phyloP scores from a whole-genome alignment of 352 stramenopile species.

The Phytophthora ohioensis region DNA sequence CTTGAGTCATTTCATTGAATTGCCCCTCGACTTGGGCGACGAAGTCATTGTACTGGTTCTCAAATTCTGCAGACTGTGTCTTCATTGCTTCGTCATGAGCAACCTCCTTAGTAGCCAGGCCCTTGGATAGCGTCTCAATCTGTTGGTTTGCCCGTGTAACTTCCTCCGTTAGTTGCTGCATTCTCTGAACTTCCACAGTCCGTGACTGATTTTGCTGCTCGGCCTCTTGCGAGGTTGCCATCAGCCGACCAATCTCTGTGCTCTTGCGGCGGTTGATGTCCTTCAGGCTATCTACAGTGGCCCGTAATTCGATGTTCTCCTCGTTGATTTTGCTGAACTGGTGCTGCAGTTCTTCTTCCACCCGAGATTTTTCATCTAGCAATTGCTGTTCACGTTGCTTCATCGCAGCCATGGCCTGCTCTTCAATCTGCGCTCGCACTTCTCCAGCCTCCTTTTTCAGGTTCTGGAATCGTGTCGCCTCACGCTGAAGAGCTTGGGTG shows the following conservation, averaged over 20 bases:
- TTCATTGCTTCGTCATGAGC: slow-evolving; percentile 56
- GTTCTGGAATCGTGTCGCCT: slow-evolving; percentile 47
- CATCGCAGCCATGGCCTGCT: slow-evolving; percentile 51
- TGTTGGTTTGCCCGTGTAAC: slow-evolving; percentile 45
- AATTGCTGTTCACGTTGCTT: slow-evolving; percentile 62
- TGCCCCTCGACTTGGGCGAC: slow-evolving; percentile 61
- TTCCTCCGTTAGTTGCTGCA: slow-evolving; percentile 57
- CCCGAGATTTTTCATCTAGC: slow-evolving; percentile 52
- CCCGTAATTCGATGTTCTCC: slow-evolving; percentile 52
- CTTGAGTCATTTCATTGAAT: slow-evolving; percentile 53
- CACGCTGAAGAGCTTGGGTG: slow-evolving; percentile 47
- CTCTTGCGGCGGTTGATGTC: slow-evolving; percentile 62
- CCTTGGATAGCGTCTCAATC: slow-evolving; percentile 52
- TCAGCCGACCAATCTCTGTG: slow-evolving; percentile 60
- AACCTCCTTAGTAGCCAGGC: slow-evolving; percentile 58
- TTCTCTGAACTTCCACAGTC: slow-evolving; percentile 36
- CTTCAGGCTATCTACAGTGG: slow-evolving; percentile 57
- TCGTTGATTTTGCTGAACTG: slow-evolving; percentile 49
- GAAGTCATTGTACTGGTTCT: slow-evolving; percentile 68
- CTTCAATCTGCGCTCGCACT: slow-evolving; percentile 54
- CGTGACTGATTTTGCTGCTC: slow-evolving; percentile 37
- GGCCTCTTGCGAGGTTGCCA: slow-evolving; percentile 52
- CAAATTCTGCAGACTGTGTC: slow-evolving; percentile 57
- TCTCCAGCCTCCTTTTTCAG: slow-evolving; percentile 49
- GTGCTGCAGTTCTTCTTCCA: slow-evolving; percentile 49